phyloP scores from a whole-genome alignment of 1,284 basidiomycete species.

The Ganoderma resinaceum region DNA sequence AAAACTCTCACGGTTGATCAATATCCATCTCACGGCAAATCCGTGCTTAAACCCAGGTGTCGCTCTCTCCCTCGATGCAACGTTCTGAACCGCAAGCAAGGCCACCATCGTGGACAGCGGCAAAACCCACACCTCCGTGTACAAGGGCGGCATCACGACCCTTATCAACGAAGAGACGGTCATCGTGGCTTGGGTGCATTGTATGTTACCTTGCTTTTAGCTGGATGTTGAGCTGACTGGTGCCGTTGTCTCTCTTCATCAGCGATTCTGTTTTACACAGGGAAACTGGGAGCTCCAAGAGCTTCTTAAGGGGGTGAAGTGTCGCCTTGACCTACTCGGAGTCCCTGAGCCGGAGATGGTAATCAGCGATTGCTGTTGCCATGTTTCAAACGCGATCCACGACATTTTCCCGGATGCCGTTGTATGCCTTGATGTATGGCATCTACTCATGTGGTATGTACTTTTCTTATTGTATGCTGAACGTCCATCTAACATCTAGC shows the following conservation, averaged over 20 bases:
- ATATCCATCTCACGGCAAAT: background rate
- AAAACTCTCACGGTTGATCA: background rate
- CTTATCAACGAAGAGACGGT: background rate
- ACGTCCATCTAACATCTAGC: too few species aligned
- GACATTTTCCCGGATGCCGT: conserved; percentile 11
- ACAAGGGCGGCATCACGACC: background rate
- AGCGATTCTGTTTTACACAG: background rate
- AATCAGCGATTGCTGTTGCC: conserved; percentile 36
- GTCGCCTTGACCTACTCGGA: conserved; percentile 18
- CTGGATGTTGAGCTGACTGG: too few species aligned
- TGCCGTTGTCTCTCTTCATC: too few species aligned
- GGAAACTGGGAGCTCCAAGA: conserved; percentile 28
- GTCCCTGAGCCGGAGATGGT: conserved; percentile 26
- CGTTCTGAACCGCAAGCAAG: conserved; percentile 8
- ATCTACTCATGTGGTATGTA: background rate
- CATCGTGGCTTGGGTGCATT: background rate
- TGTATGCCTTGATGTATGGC: conserved; percentile 26
- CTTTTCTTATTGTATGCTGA: too few species aligned
- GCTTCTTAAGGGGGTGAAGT: conserved; percentile 25
- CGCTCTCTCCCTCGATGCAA: conserved; percentile 10
- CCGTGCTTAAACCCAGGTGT: conserved; percentile 1
- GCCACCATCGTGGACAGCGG: conserved; percentile 6
- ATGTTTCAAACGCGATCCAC: conserved; percentile 21
- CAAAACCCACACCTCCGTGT: background rate
- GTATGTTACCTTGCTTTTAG: too few species aligned